Percentiles rank a stretch among this genome's conserved stretches.
Conservation (phyloP, 2,329 filamentous ascomycete genomes). For the Aspergillus awamori region DNA sequence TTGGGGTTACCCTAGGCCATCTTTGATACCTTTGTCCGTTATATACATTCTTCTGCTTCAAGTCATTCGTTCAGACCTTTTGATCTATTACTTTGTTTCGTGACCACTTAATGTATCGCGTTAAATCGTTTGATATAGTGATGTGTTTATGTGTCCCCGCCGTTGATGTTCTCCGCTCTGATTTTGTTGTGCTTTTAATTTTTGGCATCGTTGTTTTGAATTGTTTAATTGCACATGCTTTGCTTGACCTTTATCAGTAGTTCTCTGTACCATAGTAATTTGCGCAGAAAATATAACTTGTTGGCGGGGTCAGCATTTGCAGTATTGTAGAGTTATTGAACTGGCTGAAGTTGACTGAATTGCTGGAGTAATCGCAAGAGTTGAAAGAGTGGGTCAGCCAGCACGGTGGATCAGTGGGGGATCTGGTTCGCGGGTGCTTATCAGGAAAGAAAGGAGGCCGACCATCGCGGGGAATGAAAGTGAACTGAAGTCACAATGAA, state of each 20-base stretch:
- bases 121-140: slow-evolving; percentile 35
- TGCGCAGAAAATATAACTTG: slow-evolving; percentile 34
- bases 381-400: background rate
- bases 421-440: background rate
- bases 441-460: background rate
- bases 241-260: slow-evolving; percentile 30
- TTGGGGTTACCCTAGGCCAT: slow-evolving; percentile 16
- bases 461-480: background rate
- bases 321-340: slow-evolving; percentile 1
- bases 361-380: background rate
- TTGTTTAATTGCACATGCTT: slow-evolving; percentile 25
- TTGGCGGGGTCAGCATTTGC: slow-evolving; percentile 32
- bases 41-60: slow-evolving; percentile 25
- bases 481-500: background rate
- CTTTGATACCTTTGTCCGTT: slow-evolving; percentile 39
- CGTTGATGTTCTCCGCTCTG: slow-evolving; percentile 25
- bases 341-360: background rate
- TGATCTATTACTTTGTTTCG: slow-evolving; percentile 19
- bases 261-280: slow-evolving; percentile 46
- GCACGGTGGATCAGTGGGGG: background rate
- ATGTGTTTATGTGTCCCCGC: slow-evolving; percentile 31
- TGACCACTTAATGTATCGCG: slow-evolving; percentile 16
- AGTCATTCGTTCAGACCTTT: slow-evolving; percentile 20
- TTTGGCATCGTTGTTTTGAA: slow-evolving; percentile 20
- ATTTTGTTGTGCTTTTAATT: slow-evolving; percentile 8